Evolutionary conservation across 108 stramenopile genomes (phyloP), one percentile per base, ranked within the genome.

Genomic region (Cyclotella kingstonii): DNA sequence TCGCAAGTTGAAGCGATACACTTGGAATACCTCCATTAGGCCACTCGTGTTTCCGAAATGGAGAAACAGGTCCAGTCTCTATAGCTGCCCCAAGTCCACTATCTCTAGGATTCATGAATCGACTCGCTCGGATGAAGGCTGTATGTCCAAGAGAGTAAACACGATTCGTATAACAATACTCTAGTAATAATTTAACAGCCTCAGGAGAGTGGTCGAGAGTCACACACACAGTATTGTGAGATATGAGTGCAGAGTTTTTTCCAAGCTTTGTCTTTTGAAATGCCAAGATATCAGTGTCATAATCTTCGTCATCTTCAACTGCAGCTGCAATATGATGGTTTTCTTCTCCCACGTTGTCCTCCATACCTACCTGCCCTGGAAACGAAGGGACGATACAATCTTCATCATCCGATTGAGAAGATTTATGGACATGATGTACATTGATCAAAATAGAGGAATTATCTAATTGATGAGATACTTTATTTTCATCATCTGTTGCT

Each of bases 81-180:
- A 40, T 63, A 10, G 49, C 41, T 1, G 43, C 23, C 8, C 56
- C 17, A 0, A 58, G 5, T 8, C 51, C 60, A 39, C 50, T 31
- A 50, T 58, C 38, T 30, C 51, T 48, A 3, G 45, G 58, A 22
- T 68, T 31, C 6, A 38, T 31, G 11, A 47, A 48, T 35, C 41
- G 61, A 46, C 67, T 80, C 11, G 86, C 73, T 45, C 65, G 67
- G 11, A 64, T 51, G 44, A 89, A 90, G 14, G 89, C 92, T 31
- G 85, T 64, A 17, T 72, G 64, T 5, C 92, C 92, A 8, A 94
- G 78, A 11, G 72, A 62, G 10, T 63, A 66, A 15, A 90, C 87
- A 46, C 89, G 84, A 60, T 94, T 90, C 2, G 89, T 94, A 71
- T 89, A 94, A 66, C 82, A 79, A 57, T 94, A 90, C 57, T 94